Evolutionary conservation across 2,329 filamentous ascomycete species (phyloP).

Genomic region (Laburnicola sp.): DNA sequence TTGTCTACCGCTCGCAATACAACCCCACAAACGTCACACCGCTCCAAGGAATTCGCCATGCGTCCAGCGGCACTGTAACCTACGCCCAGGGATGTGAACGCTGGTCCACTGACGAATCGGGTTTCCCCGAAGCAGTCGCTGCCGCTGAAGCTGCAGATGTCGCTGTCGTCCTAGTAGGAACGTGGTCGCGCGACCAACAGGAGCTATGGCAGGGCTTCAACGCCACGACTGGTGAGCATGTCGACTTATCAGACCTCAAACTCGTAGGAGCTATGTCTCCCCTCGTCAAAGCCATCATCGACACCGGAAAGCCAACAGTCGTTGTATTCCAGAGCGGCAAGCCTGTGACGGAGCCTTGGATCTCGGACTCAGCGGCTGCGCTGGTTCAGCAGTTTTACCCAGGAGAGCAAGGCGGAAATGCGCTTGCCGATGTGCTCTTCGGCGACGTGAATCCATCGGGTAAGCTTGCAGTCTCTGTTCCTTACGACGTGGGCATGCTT

Average conservation of each 20-base stretch:
- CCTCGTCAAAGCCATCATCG: conserved; percentile 68
- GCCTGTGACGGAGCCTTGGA: conserved; percentile 73
- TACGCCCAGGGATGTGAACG: conserved; percentile 72
- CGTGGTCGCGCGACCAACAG: conserved; percentile 73
- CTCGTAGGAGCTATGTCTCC: conserved; percentile 71
- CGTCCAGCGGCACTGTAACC: conserved; percentile 61
- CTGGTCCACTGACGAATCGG: conserved; percentile 71
- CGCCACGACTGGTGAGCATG: conserved; percentile 74
- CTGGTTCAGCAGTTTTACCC: conserved; percentile 77
- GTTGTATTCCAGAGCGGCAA: conserved; percentile 72
- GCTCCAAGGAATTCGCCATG: conserved; percentile 67
- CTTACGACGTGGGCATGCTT: conserved; percentile 66
- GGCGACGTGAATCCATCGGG: conserved; percentile 68
- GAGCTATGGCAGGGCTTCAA: conserved; percentile 73
- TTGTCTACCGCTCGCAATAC: conserved; percentile 66
- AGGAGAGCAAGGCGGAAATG: conserved; percentile 68
- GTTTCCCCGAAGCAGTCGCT: conserved; percentile 67
- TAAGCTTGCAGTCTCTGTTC: conserved; percentile 68
- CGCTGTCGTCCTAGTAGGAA: conserved; percentile 73
- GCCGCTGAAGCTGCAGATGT: conserved; percentile 69
- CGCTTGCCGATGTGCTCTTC: conserved; percentile 64
- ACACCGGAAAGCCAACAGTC: conserved; percentile 67
- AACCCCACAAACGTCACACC: conserved; percentile 65
- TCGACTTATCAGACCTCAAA: conserved; percentile 65
- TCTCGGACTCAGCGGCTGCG: conserved; percentile 65